Evolutionary conservation across 176 grass and related monocot species (phyloP), one percentile per base, ranked within the genome.

Genomic region (Aegilops tauschii): DNA sequence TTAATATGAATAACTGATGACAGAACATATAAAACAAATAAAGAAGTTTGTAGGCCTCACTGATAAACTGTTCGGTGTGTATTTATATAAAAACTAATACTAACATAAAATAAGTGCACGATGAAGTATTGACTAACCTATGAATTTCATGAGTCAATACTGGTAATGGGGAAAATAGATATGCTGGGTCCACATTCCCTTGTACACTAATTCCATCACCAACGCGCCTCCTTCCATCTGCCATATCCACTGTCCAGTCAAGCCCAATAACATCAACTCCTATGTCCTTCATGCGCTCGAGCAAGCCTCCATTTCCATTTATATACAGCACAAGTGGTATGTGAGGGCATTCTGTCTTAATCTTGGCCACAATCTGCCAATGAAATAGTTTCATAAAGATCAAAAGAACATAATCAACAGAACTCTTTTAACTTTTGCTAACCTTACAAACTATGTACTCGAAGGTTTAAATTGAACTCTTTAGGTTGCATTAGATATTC

Each of bases 181-280:
- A 95, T 70, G 94, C 92, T 69, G 94, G 94, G 58, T 99, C 97
- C 47, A 99, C 97, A 79, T 99, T 99, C 85, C 97, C 97, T 80
- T 99, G 97, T 76, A 99, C 92, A 85, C 89, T 74, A 69, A 96
- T 86, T 78, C 84, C 85, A 88, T 61, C 84, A 50, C 94, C 90
- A 85, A 99, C 87, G 1, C 97, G 89, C 76, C 92, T 94, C 88
- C 97, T 99, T 90, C 92, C 97, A 75, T 99, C 94, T 58, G 92
- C 82, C 94, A 99, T 99, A 73, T 99, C 94, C 87, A 99, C 97
- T 69, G 97, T 99, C 97, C 97, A 99, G 68, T 99, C 97, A 77
- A 99, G 97, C 35, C 97, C 97, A 84, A 99, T 99, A 83, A 96
- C 92, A 90, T 96, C 94, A 78, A 96, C 97, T 81, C 94, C 94